Conservation (phyloP, 768 basidiomycete species). For the Sarcodon aspratus region DNA sequence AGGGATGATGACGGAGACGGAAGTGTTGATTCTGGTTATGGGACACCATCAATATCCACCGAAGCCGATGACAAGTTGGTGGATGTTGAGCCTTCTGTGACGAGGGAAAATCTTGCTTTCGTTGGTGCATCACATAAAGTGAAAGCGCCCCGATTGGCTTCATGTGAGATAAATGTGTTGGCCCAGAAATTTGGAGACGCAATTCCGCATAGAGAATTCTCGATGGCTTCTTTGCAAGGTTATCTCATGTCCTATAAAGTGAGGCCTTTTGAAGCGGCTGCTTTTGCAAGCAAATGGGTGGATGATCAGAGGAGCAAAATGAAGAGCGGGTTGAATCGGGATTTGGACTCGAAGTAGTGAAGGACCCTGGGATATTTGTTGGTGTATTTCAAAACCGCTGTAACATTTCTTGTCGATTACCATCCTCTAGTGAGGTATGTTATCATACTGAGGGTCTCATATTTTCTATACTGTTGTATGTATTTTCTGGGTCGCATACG, state of each 20-base stretch:
- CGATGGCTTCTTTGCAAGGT: conserved; percentile 36
- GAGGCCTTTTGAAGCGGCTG: conserved; percentile 43
- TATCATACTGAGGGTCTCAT: too few species aligned
- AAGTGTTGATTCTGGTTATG: not conserved
- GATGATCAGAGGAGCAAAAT: conserved; percentile 25
- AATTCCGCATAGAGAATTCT: conserved; percentile 34
- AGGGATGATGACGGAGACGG: not conserved
- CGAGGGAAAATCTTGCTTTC: not conserved
- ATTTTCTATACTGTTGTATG: too few species aligned
- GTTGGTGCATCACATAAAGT: too few species aligned
- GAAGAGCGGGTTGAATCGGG: conserved; percentile 8
- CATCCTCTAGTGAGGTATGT: too few species aligned
- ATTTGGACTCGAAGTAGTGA: too few species aligned
- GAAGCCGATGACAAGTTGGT: not conserved
- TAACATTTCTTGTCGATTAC: too few species aligned
- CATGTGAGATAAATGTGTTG: conserved; percentile 28
- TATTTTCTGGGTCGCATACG: too few species aligned
- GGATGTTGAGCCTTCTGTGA: not conserved
- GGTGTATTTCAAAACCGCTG: too few species aligned
- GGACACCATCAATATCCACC: not conserved
- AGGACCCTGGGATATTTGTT: too few species aligned
- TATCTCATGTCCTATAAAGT: conserved; percentile 64
- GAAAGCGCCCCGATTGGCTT: conserved; percentile 27
- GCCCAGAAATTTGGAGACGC: conserved; percentile 42
- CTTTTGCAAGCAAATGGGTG: conserved; percentile 34